Base-by-base conservation (phyloP, 768 basidiomycete species). In the Agaricus sinodeliciosus region DNA sequence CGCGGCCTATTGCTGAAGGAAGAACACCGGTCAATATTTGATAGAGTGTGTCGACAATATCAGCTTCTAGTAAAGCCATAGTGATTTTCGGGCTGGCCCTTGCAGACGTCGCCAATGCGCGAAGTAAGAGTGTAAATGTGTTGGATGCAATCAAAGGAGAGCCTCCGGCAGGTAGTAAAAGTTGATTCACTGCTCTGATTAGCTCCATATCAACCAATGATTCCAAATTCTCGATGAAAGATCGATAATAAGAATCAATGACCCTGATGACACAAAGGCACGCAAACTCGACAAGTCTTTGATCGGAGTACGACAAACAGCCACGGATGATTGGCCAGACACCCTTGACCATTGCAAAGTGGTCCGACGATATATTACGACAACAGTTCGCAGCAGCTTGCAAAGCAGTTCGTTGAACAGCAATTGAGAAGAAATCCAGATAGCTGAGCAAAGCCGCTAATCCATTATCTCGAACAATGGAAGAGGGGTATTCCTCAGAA, bases 351-450 rank as follows among this genome's bases (percentile, higher is more conserved):
- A 92, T 92, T 31, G 80, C 65, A 69, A 94, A 94, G 63, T 91
- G 85, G 55, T 98, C 96, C 25, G 87, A 67, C 2, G 91, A 85
- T 48, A 96, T 82, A 65, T 92, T 92, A 45, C 93, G 84, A 69
- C 96, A 98, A 62, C 96, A 98, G 61, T 97, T 97, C 31, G 95
- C 87, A 1, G 94, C 94, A 15, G 96, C 94, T 61, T 96, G 94
- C 22, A 99, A 73, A 19, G 96, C 96, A 0, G 94, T 98, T 46
- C 96, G 81, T 66, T 99, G 96, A 11, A 97, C 94, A 27, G 94
- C 90, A 61, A 94, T 97, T 13, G 92, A 94, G 72, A 98, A 98
- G 73, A 99, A 99, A 71, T 98, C 95, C 60, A 99, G 84, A 69
- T 90, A 97, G 65, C 90, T 93, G 61, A 98, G 81, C 36, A 98